Evolutionary conservation across 768 basidiomycete genomes (phyloP), one percentile per base, ranked within the genome.

Genomic region (Pleurotus tuber-regium): DNA sequence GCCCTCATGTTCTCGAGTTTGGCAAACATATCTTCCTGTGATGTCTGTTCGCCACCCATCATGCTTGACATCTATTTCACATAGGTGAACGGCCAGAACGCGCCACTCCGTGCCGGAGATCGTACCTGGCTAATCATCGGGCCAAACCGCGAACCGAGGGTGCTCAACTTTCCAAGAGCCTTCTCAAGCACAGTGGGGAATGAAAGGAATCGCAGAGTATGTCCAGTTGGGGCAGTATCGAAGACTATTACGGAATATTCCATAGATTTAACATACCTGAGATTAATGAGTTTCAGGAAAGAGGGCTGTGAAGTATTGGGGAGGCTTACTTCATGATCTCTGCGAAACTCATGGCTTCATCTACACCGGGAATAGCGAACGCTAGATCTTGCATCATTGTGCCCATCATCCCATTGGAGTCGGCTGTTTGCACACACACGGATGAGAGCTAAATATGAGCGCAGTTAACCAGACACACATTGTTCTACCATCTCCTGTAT

Each of bases 361-460:
- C 97, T 10, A 99, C 96, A 71, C 97, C 97, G 0, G 97, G 97
- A 52, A 99, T 98, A 2, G 97, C 94, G 63, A 99, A 99, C 0
- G 97, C 97, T 38, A 99, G 80, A 71, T 99, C 97, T 68, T 99
- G 97, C 92, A 99, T 97, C 94, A 99, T 98, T 56, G 88, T 85
- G 40, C 93, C 93, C 96, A 98, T 98, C 77, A 96, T 94, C 9
- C 89, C 87, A 62, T 89, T 90, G 59, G 85, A 82, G 66, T 92
- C 90, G 53, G 90, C 89, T 92, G 61, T 39, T 23, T 43, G 7
- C 14, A 23, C n/a, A n/a, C n/a, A n/a, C 28, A 39, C 42, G 33
- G 10, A 51, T 18, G 24, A 28, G 26, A 18, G 2, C 16, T 6
- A 42, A 24, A 11, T n/a, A 31, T 31, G 21, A 21, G 43, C 40